These are phyloP conservation scores for Tremella mesenterica DNA, from an alignment of 768 basidiomycete species.

Conservation along the genomic window DNA sequence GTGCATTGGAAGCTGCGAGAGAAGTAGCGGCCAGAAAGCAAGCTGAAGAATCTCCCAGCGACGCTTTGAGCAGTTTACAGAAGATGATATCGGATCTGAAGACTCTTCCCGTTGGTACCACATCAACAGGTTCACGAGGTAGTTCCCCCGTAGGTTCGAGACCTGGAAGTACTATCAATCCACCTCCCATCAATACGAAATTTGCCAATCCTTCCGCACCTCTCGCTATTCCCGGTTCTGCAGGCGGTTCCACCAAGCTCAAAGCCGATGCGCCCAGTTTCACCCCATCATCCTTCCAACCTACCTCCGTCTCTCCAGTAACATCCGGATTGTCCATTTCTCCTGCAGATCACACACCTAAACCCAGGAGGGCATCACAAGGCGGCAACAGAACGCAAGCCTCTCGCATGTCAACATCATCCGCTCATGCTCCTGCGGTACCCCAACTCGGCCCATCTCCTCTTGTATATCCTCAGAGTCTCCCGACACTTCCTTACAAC, in stretches of 20 bases:
- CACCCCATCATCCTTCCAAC: slow-evolving; percentile 30
- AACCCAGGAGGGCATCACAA: background rate
- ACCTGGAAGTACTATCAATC: slow-evolving; percentile 11
- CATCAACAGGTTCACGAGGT: slow-evolving; percentile 2
- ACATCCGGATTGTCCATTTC: slow-evolving; percentile 18
- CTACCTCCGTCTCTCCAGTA: slow-evolving; percentile 20
- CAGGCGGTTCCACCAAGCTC: slow-evolving; percentile 23
- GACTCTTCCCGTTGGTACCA: slow-evolving; percentile 49
- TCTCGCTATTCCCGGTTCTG: background rate
- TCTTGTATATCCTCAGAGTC: background rate
- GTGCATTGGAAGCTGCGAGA: slow-evolving; percentile 30
- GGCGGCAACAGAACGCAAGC: background rate
- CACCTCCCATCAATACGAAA: slow-evolving; percentile 7
- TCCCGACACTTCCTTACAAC: slow-evolving; percentile 5
- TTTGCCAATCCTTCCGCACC: background rate
- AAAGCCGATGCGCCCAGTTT: slow-evolving; percentile 39
- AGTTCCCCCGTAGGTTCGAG: slow-evolving; percentile 17
- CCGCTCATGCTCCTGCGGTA: background rate
- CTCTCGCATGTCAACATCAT: slow-evolving; percentile 2
- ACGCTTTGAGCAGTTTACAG: slow-evolving; percentile 52
- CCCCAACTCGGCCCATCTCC: slow-evolving; percentile 1
- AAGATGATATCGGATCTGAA: slow-evolving; percentile 90
- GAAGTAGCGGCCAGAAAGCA: slow-evolving; percentile 27
- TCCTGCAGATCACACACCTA: slow-evolving; percentile 1
- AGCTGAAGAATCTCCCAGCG: slow-evolving; percentile 13